phyloP scores from a whole-genome alignment of 768 basidiomycete species.

The Infundibulicybe gibba region DNA sequence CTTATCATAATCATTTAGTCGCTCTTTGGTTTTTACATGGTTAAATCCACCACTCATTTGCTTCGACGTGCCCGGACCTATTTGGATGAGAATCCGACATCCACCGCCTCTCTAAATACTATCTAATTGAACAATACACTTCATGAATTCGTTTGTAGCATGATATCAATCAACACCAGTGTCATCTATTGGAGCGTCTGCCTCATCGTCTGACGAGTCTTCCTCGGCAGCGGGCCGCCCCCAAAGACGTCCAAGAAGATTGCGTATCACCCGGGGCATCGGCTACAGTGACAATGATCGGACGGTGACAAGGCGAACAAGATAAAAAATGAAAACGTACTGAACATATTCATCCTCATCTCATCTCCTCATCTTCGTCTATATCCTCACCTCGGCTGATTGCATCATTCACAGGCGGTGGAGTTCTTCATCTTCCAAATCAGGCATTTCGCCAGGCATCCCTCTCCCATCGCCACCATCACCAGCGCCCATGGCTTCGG shows the following conservation, averaged over 20 bases:
- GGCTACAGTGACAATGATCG: constrained; percentile 32
- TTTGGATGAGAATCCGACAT: too few species aligned
- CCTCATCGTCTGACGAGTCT: constrained; percentile 41
- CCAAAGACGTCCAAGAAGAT: constrained; percentile 60
- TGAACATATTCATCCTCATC: constrained; percentile 46
- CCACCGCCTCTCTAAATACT: too few species aligned
- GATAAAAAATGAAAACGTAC: constrained; percentile 34
- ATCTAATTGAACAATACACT: too few species aligned
- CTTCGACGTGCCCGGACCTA: too few species aligned
- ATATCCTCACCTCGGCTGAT: constrained; percentile 12
- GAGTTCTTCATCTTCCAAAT: constrained; percentile 23
- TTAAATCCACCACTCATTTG: too few species aligned
- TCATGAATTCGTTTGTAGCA: not conserved
- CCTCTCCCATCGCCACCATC: constrained; percentile 28
- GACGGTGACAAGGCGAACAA: not conserved
- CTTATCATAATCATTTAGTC: too few species aligned
- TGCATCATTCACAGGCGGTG: constrained; percentile 9
- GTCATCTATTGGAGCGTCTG: constrained; percentile 21
- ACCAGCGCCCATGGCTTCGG: constrained; percentile 34
- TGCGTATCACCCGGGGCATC: constrained; percentile 56
- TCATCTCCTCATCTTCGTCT: constrained; percentile 40
- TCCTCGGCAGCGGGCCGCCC: constrained; percentile 29
- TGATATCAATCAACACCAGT: constrained; percentile 26
- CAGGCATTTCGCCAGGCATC: constrained; percentile 47
- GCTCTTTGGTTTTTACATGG: too few species aligned